Evolutionary conservation across 2,329 filamentous ascomycete genomes (phyloP), one percentile per base, ranked within the genome.

Genomic region (Beauveria sp.): DNA sequence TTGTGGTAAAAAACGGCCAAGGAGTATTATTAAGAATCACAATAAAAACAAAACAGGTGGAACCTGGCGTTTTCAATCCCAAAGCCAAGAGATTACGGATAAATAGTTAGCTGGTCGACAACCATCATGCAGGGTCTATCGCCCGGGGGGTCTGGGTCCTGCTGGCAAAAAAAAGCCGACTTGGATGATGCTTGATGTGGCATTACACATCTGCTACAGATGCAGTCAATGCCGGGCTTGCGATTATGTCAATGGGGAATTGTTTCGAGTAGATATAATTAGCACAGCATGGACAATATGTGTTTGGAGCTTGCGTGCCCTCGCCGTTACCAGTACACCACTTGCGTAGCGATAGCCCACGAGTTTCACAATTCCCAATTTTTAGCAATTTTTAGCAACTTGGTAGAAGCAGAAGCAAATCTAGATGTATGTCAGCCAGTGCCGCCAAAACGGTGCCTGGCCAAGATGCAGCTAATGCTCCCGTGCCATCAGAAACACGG

Each of bases 61-160:
- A 59, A 16, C 40, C 48, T 22, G 18, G 55, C 24, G 28, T 37
- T 28, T 24, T 50, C 24, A 41, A 43, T 47, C 28, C 40, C 16
- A 54, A 59, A 53, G 48, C 50, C 57, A 53, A 59, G 57, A 54
- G 50, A 59, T 59, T 52, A 48, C 30, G 30, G 30, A 34, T 34
- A 34, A 34, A 34, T 34, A 37, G 43, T 44, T 48, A 37, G 47
- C 46, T 51, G 28, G 43, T 28, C 43, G 43, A 28, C 43, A 37
- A 41, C 24, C 55, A 41, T 24, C 16, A 57, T 57, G 46, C 55
- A 57, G 55, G 55, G 55, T 51, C 48, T 18, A 6, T 50, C 48
- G 22, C 20, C 55, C 24, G 34, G 46, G 34, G 46, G 44, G 44
- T 12, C 20, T 22, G 20, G 44, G 34, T 43, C 24, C 18, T 57